A percentile compares a stretch with the other conserved stretches of the same genome.
phyloP scores from a whole-genome alignment of 768 basidiomycete genomes.

The Boletellus ananas region DNA sequence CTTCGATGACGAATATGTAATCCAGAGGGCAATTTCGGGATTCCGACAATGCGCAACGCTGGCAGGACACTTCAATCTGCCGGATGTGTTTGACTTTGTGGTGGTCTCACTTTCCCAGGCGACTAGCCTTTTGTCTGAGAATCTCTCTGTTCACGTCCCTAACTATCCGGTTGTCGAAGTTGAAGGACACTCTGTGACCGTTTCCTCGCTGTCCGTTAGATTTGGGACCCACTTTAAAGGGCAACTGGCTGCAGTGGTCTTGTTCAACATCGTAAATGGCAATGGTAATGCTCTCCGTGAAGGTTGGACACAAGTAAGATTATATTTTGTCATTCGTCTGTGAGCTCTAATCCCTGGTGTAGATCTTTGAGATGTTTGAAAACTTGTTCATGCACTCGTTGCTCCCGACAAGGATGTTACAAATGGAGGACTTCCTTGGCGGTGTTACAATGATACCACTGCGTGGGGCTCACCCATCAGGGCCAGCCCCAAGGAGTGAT shows the following conservation, averaged over 20 bases:
- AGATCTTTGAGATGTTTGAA: conserved; percentile 99
- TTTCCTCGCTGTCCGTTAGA: conserved; percentile 86
- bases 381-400: conserved; percentile 93
- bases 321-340: not conserved
- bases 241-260: conserved; percentile 92
- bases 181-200: conserved; percentile 84
- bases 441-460: conserved; percentile 91
- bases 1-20: conserved; percentile 95
- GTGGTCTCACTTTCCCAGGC: conserved; percentile 91
- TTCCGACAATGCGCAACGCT: conserved; percentile 95
- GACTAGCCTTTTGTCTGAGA: conserved; percentile 79
- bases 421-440: conserved; percentile 99
- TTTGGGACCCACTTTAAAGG: conserved; percentile 96
- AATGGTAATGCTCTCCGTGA: conserved; percentile 92
- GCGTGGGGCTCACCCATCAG: conserved; percentile 64
- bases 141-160: conserved; percentile 63
- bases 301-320: conserved; percentile 84
- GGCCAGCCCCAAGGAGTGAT: conserved; percentile 63
- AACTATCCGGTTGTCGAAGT: conserved; percentile 88
- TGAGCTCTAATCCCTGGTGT: conserved; percentile 1
- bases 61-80: conserved; percentile 82
- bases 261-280: conserved; percentile 97
- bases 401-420: conserved; percentile 83
- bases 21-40: conserved; percentile 92
- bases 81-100: conserved; percentile 96